Conservation (phyloP, 768 basidiomycete genomes). For the Amanita muscaria region DNA sequence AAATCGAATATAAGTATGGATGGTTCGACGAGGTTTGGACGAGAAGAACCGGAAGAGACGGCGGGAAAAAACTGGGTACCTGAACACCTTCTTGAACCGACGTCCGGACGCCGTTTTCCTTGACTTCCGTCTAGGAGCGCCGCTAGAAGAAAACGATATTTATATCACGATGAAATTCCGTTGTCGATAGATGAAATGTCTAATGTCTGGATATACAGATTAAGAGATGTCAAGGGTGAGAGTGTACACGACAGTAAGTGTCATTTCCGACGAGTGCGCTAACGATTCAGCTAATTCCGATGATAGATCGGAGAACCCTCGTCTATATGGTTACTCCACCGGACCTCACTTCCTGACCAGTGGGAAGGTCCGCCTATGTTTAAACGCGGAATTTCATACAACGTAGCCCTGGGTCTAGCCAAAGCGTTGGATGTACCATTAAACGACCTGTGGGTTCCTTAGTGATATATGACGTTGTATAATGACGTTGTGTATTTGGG, state of each 20-base stretch:
- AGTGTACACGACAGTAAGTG: conserved; percentile 48
- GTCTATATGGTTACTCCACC: conserved; percentile 54
- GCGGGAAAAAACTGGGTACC: too few relatives aligned
- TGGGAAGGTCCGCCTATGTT: conserved; percentile 65
- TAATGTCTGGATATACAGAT: conserved; percentile 55
- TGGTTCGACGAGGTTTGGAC: too few relatives aligned
- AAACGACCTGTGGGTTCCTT: too few relatives aligned
- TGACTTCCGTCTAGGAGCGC: conserved; percentile 70
- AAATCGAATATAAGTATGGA: too few relatives aligned
- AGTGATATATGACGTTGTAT: too few relatives aligned
- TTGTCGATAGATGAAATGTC: conserved; percentile 39
- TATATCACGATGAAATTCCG: conserved; percentile 25
- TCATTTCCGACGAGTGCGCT: not conserved
- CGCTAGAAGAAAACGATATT: conserved; percentile 68
- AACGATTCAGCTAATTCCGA: not conserved
- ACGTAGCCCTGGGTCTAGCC: conserved; percentile 44
- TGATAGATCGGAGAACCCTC: conserved; percentile 58
- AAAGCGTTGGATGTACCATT: too few relatives aligned
- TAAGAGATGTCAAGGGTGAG: conserved; percentile 60
- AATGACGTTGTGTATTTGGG: too few relatives aligned
- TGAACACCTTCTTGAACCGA: too few relatives aligned
- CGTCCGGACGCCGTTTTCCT: conserved; percentile 58
- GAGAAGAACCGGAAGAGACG: too few relatives aligned
- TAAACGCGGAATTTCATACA: conserved; percentile 63
- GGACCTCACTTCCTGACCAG: conserved; percentile 50